Evolutionary conservation across 331 rosid species (phyloP), one percentile per base, ranked within the genome.

Genomic region (Prunus yedoensis): DNA sequence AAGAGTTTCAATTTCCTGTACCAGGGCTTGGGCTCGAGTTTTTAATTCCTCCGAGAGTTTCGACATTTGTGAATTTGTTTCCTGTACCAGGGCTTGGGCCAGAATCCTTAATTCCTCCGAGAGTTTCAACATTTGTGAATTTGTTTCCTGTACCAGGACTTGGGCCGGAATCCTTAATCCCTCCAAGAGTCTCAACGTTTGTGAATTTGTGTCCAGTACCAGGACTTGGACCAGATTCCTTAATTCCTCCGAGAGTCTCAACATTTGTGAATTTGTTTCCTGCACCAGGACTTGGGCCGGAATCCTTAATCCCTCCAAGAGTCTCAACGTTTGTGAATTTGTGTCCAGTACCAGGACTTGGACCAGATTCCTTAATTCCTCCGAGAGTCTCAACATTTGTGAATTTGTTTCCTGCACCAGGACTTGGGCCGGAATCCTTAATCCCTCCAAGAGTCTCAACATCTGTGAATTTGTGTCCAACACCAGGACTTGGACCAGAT

Each of bases 61-160:
- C 25, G 1, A 25, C 25, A 25, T 25, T 25, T 13, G 54, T 60
- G 8, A n/a, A 50, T 28, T 45, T 23, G 79, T 88, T 87, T 9
- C 91, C 91, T 4, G 53, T 77, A 12, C 85, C 86, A 2, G 81
- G 21, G 35, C 86, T 76, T 1, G 91, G 86, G 25, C 90, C 92
- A 0, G 54, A 70, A 0, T 47, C 65, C 76, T 91, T 77, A 18
- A 61, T 73, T 16, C 41, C 62, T 50, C 57, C 65, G 0, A 56
- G 77, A 14, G 73, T 73, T 2, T 68, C 67, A n/a, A 54, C 28
- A 30, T 83, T 46, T n/a, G 49, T 56, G 17, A 17, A 30, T 17
- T 47, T 20, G 79, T 88, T 86, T 9, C 91, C 90, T 4, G 58
- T 78, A 12, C 85, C 87, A 2, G 82, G 21, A 28, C 86, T 76